Percentiles rank a stretch among this genome's conserved stretches.
phyloP scores from a whole-genome alignment of 2,329 filamentous ascomycete genomes.

The Aspergillus tanneri region DNA sequence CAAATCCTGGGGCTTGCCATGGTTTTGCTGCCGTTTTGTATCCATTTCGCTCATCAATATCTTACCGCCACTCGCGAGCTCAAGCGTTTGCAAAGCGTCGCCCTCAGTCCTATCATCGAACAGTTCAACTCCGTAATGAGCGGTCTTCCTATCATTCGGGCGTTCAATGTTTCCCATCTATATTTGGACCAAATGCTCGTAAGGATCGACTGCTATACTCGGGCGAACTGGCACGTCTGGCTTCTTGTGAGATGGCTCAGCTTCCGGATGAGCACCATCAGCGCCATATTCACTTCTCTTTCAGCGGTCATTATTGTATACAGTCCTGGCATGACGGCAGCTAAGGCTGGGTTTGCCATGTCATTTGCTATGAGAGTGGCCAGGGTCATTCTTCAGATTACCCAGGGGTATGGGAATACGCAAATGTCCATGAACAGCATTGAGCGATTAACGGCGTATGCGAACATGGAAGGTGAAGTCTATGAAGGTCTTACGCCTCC shows the following conservation, averaged over 20 bases:
- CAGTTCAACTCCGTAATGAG: slow-evolving; percentile 71
- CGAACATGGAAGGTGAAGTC: slow-evolving; percentile 37
- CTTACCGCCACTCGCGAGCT: slow-evolving; percentile 70
- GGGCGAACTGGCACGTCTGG: background rate
- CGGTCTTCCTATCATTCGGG: slow-evolving; percentile 72
- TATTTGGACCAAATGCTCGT: background rate
- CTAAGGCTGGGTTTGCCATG: background rate
- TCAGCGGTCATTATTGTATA: background rate
- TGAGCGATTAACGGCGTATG: slow-evolving; percentile 55
- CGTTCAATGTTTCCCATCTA: slow-evolving; percentile 47
- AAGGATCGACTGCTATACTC: background rate
- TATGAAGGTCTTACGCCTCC: slow-evolving; percentile 26
- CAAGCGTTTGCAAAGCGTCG: slow-evolving; percentile 73
- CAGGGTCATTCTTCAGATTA: background rate
- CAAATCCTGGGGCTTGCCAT: slow-evolving; percentile 63
- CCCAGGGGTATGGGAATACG: background rate
- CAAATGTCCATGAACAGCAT: slow-evolving; percentile 25
- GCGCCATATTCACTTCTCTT: background rate
- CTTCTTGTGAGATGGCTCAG: background rate
- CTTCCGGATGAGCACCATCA: background rate
- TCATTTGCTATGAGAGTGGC: background rate
- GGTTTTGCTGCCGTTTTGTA: slow-evolving; percentile 57
- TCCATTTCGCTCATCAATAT: slow-evolving; percentile 57
- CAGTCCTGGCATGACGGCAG: background rate
- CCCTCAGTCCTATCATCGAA: slow-evolving; percentile 77